These are phyloP conservation scores for Eucalyptus brandiana DNA, from an alignment of 345 rosid genomes.

Conservation along the genomic window DNA sequence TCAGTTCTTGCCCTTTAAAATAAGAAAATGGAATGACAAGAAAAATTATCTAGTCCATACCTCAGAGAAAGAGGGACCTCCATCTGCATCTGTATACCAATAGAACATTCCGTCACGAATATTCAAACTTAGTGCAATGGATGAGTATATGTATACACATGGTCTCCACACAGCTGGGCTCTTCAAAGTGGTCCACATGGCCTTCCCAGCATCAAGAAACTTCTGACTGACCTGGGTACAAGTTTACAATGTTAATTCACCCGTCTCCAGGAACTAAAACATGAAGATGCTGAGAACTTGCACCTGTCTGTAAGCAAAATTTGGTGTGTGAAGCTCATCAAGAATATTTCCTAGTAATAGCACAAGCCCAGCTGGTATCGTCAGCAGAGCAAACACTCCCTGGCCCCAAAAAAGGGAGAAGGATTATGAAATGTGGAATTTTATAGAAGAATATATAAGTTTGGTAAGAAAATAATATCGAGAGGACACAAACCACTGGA, in stretches of 20 bases:
- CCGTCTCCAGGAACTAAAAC: not conserved
- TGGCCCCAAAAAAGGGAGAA: conserved; percentile 9
- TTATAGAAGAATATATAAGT: not conserved
- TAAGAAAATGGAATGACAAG: not conserved
- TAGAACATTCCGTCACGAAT: conserved; percentile 80
- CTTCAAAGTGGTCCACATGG: conserved; percentile 54
- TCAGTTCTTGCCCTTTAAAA: not conserved
- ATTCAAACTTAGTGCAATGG: conserved; percentile 52
- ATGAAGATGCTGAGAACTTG: not conserved
- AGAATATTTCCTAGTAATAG: conserved; percentile 48
- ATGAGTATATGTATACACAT: conserved; percentile 54
- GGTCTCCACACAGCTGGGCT: conserved; percentile 60
- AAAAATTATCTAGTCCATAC: not conserved
- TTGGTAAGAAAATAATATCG: not conserved
- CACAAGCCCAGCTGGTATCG: conserved; percentile 62
- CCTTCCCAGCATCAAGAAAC: conserved; percentile 46
- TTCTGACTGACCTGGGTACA: conserved; percentile 38
- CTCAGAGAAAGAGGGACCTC: conserved; percentile 67
- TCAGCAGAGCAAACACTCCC: conserved; percentile 81
- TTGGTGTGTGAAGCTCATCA: conserved; percentile 34
- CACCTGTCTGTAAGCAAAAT: conserved; percentile 51
- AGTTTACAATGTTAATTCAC: not conserved
- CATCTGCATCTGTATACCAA: conserved; percentile 75
- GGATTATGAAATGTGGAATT: not conserved
- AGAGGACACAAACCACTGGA: conserved; percentile 26